A percentile compares a stretch with the other conserved stretches of the same genome.
phyloP scores from a whole-genome alignment of 441 rosid genomes.

The Adansonia madagascariensis region DNA sequence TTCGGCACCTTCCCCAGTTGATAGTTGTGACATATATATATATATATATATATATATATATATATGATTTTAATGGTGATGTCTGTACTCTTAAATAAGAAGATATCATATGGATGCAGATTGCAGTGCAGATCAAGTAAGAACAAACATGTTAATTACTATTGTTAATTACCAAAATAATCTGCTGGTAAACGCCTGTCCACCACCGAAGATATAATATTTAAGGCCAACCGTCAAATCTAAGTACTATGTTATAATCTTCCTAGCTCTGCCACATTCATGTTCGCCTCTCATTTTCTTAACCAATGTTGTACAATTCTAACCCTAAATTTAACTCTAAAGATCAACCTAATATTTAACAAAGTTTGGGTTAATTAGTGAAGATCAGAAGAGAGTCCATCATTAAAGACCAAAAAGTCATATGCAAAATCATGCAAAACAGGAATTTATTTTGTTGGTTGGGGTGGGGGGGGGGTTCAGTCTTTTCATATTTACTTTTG shows the following conservation, averaged over 20 bases:
- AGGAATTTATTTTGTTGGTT: neutral
- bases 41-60: neutral
- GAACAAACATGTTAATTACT: constrained; percentile 32
- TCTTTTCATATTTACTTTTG: constrained; percentile 19
- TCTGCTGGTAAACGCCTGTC: neutral
- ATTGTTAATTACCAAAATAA: constrained; percentile 14
- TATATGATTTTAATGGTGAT: neutral
- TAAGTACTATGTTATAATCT: neutral
- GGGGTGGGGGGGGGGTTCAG: neutral
- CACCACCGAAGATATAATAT: neutral
- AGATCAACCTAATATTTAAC: neutral
- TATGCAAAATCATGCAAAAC: constrained; percentile 23
- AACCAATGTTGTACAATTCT: too few relatives aligned
- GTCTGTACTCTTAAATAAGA: neutral
- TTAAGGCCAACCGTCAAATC: too few relatives aligned
- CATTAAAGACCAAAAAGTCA: constrained; percentile 19
- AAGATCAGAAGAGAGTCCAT: neutral
- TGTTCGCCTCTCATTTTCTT: neutral
- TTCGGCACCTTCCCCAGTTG: neutral
- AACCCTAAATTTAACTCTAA: too few relatives aligned
- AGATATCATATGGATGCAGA: neutral
- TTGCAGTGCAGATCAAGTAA: constrained; percentile 30
- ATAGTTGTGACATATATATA: neutral
- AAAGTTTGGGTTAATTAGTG: neutral
- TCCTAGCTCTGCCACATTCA: neutral